phyloP scores from a whole-genome alignment of 176 grass and related monocot species.

The Musa acuminata region DNA sequence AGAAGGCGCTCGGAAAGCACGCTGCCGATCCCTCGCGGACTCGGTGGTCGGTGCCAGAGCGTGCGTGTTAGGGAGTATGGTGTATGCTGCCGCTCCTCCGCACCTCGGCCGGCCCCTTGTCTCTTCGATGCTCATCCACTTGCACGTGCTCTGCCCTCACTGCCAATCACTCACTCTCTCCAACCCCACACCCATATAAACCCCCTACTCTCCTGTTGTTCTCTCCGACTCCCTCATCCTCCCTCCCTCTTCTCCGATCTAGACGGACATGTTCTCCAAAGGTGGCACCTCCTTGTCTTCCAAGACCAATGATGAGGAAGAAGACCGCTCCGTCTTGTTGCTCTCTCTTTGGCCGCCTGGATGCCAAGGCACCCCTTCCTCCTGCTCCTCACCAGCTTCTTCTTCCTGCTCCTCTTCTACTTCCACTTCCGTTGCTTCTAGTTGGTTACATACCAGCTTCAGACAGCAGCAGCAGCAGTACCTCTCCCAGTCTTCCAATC shows the following conservation, averaged over 20 bases:
- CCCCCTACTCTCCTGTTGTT: neutral
- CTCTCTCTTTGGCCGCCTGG: constrained; percentile 18
- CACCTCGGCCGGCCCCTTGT: neutral
- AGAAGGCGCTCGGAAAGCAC: too few species aligned
- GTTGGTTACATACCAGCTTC: neutral
- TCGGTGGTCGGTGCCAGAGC: too few species aligned
- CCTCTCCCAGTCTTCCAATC: neutral
- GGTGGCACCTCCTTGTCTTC: neutral
- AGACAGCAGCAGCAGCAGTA: neutral
- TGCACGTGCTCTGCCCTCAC: neutral
- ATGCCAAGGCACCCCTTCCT: neutral
- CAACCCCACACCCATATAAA: neutral
- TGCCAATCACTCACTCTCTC: neutral
- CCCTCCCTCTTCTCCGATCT: neutral
- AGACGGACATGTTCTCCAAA: neutral
- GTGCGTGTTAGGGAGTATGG: too few species aligned
- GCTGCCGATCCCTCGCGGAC: too few species aligned
- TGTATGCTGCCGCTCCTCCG: too few species aligned
- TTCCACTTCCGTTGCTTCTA: neutral
- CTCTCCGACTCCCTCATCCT: neutral
- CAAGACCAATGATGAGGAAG: neutral
- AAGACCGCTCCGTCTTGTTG: neutral
- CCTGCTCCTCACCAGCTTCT: neutral
- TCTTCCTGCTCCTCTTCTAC: neutral
- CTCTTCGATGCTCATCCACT: neutral